These are phyloP conservation scores for Cyclanthera cordifolia DNA, from an alignment of 306 rosid genomes.

Conservation along the genomic window DNA sequence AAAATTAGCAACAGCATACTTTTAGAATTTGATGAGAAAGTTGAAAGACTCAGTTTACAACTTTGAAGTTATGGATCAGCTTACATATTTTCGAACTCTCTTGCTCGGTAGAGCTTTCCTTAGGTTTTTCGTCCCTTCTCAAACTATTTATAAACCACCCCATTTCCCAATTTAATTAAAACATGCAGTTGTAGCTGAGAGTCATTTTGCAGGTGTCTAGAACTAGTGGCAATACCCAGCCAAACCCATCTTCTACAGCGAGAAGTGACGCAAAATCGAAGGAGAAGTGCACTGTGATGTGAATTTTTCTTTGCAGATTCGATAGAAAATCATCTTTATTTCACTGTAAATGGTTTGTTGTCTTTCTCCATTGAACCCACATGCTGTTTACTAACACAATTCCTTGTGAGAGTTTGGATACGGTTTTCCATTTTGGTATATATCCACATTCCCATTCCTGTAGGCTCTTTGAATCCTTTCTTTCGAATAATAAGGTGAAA, in stretches of 20 bases:
- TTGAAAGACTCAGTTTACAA: too few relatives aligned
- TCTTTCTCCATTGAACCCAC: neutral
- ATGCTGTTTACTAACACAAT: conserved; percentile 3
- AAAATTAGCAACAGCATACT: neutral
- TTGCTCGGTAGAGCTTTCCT: neutral
- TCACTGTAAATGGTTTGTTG: conserved; percentile 9
- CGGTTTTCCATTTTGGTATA: conserved; percentile 10
- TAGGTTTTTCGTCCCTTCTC: neutral
- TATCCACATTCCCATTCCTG: neutral
- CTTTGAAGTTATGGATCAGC: too few relatives aligned
- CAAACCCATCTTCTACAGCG: conserved; percentile 28
- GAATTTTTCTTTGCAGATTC: conserved; percentile 21
- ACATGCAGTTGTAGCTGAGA: neutral
- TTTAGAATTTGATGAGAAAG: neutral
- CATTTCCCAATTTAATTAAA: neutral
- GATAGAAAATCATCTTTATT: neutral
- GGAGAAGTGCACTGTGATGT: conserved; percentile 86
- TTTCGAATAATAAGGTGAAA: neutral
- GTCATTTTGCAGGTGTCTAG: conserved; percentile 48
- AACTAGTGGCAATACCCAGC: conserved; percentile 28
- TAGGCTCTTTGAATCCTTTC: neutral
- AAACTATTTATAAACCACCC: neutral
- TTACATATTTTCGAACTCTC: too few relatives aligned
- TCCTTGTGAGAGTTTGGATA: neutral
- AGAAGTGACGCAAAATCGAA: conserved; percentile 59